Conservation (phyloP, 495 filamentous ascomycete species). For the Aspergillus egyptiacus region DNA sequence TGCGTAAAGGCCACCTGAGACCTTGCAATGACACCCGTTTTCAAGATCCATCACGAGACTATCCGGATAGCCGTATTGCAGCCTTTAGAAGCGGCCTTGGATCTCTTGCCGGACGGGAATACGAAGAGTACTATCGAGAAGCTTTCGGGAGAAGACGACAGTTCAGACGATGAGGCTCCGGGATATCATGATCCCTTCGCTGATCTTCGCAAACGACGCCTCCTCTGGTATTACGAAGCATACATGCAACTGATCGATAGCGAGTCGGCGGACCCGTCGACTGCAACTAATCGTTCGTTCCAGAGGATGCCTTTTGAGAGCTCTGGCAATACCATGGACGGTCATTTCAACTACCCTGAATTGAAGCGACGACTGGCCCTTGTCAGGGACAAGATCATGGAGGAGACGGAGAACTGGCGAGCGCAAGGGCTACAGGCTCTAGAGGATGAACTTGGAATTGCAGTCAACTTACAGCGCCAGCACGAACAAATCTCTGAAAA, state of each 20-base stretch:
- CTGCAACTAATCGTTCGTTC: constrained; percentile 53
- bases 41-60: constrained; percentile 84
- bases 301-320: constrained; percentile 80
- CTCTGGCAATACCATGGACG: constrained; percentile 74
- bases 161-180: constrained; percentile 15
- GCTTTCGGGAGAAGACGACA: constrained; percentile 37
- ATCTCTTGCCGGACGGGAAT: constrained; percentile 51
- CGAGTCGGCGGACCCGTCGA: constrained; percentile 33
- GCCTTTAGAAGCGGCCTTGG: constrained; percentile 73
- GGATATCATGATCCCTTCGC: constrained; percentile 67
- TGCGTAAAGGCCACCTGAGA: not conserved
- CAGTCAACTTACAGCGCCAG: constrained; percentile 75
- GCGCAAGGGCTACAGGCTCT: constrained; percentile 57
- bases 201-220: constrained; percentile 85
- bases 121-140: constrained; percentile 22
- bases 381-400: constrained; percentile 62
- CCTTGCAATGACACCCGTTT: not conserved
- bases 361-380: constrained; percentile 60
- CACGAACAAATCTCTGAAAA: constrained; percentile 75
- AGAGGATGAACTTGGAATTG: constrained; percentile 63
- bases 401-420: constrained; percentile 68
- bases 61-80: constrained; percentile 81
- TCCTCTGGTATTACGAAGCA: constrained; percentile 91
- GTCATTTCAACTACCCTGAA: constrained; percentile 75
- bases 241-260: constrained; percentile 66